Evolutionary conservation across 2,329 filamentous ascomycete species (phyloP).

Genomic region (Venturia oleaginea): DNA sequence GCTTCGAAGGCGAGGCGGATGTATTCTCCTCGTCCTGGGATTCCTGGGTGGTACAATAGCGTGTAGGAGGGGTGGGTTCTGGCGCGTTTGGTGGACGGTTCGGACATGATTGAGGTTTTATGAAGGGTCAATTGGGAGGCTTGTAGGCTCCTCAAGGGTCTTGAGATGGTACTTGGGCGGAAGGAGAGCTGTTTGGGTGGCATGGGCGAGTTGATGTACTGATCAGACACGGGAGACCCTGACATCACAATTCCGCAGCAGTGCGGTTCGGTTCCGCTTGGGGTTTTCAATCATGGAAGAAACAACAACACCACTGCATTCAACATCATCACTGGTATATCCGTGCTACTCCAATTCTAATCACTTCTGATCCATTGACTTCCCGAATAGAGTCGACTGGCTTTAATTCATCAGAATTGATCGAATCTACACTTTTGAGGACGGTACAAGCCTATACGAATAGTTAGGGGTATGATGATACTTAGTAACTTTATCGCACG

Average conservation of each 20-base stretch:
- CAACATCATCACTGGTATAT: not conserved
- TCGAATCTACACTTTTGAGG: no score
- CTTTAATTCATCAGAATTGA: no score
- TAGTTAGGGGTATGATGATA: no score
- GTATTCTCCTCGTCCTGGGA: constrained; percentile 68
- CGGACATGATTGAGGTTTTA: not conserved
- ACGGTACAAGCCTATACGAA: no score
- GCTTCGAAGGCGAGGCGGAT: constrained; percentile 67
- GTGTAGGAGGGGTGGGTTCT: constrained; percentile 40
- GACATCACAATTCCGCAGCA: not conserved
- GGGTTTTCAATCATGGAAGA: not conserved
- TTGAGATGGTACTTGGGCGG: not conserved
- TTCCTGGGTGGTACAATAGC: constrained; percentile 61
- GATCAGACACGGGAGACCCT: not conserved
- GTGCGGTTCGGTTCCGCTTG: not conserved
- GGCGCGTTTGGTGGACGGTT: not conserved
- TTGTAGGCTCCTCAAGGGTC: not conserved
- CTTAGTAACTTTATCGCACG: no score
- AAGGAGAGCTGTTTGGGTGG: not conserved
- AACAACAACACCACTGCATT: not conserved
- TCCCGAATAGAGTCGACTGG: no score
- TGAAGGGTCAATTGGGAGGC: not conserved
- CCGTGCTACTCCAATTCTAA: no score
- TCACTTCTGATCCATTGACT: no score
- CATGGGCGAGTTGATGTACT: not conserved